These are phyloP conservation scores for Termitomyces sp. DNA, from an alignment of 768 basidiomycete species.

Conservation along the genomic window DNA sequence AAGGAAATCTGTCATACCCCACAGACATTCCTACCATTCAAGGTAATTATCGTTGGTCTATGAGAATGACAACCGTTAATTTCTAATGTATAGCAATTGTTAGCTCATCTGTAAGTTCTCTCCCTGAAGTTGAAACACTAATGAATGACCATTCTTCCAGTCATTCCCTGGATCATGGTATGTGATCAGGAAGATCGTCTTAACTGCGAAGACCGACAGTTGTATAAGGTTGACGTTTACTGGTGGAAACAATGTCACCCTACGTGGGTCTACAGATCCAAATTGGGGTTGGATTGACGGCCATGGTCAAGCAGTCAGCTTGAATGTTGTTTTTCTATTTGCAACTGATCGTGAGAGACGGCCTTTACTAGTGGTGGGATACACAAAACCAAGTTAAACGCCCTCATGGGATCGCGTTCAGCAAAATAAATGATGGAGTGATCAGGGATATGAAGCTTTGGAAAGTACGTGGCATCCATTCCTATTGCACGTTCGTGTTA, in stretches of 20 bases:
- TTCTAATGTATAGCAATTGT: slow-evolving; percentile 31
- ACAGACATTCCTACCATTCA: slow-evolving; percentile 45
- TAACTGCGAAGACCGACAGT: not conserved
- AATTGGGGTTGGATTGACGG: slow-evolving; percentile 63
- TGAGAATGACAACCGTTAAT: not conserved
- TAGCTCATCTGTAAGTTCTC: slow-evolving; percentile 33
- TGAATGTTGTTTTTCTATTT: not conserved
- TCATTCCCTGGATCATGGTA: slow-evolving; percentile 42
- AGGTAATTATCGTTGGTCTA: slow-evolving; percentile 21
- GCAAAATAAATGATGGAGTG: slow-evolving; percentile 44
- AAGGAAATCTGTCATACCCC: slow-evolving; percentile 56
- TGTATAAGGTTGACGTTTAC: slow-evolving; percentile 44
- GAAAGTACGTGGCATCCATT: slow-evolving; percentile 28
- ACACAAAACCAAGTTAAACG: slow-evolving; percentile 44
- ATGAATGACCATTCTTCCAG: slow-evolving; percentile 16
- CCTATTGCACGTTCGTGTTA: not conserved
- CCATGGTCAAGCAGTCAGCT: slow-evolving; percentile 46
- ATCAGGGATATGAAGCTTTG: slow-evolving; percentile 54
- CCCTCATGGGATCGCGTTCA: slow-evolving; percentile 50
- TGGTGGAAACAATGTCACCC: slow-evolving; percentile 52
- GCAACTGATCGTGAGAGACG: not conserved
- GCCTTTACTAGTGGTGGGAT: slow-evolving; percentile 51
- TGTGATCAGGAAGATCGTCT: not conserved
- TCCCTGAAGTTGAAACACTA: not conserved
- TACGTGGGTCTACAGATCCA: slow-evolving; percentile 48